Conservation (phyloP, 305 asterid species). For the Fraxinus sp. region DNA sequence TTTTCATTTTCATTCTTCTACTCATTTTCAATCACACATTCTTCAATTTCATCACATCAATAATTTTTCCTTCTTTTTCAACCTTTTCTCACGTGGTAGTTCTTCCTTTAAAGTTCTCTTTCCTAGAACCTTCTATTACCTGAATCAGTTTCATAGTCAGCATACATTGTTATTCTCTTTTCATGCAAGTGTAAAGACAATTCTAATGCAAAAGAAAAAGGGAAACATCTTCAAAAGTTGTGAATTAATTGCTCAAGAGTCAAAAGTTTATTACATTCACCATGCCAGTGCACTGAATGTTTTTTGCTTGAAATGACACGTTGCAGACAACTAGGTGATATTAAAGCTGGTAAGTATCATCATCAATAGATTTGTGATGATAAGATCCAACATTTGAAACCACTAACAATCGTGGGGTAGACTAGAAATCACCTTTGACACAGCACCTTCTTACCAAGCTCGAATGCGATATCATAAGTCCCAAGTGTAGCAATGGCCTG, state of each 20-base stretch:
- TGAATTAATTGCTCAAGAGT: background rate
- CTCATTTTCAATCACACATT: no score
- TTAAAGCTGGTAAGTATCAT: background rate
- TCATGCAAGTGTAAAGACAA: background rate
- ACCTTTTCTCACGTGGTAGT: background rate
- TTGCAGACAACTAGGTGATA: constrained; percentile 1
- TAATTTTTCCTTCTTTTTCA: no score
- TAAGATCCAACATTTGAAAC: constrained; percentile 9
- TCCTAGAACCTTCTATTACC: background rate
- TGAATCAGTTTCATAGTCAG: background rate
- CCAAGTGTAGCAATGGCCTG: constrained; percentile 90
- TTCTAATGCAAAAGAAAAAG: background rate
- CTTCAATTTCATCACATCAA: no score
- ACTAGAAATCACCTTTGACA: constrained; percentile 65
- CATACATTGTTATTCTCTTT: background rate
- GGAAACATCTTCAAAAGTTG: background rate
- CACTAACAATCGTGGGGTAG: constrained; percentile 4
- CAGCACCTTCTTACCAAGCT: constrained; percentile 83
- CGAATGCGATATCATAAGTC: constrained; percentile 81
- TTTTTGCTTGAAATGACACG: background rate
- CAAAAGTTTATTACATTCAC: background rate
- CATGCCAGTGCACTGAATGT: background rate
- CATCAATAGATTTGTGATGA: constrained; percentile 1
- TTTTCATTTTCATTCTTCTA: no score
- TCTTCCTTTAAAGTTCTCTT: background rate